phyloP scores from a whole-genome alignment of 2,329 filamentous ascomycete species.

The Colletotrichum plurivorum region DNA sequence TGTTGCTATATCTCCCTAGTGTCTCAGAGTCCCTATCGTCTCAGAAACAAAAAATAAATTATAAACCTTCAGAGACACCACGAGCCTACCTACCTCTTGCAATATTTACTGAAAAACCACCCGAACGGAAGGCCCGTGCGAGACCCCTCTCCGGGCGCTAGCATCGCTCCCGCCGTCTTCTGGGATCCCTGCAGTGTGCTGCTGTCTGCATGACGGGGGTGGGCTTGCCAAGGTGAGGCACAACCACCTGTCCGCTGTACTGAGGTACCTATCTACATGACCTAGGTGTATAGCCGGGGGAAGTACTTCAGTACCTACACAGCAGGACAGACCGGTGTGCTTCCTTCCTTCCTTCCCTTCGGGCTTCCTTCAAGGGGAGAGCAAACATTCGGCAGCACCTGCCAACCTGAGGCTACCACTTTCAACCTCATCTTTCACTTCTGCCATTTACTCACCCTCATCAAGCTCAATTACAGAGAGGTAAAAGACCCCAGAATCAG shows the following conservation, averaged over 20 bases:
- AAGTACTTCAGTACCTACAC: too few relatives aligned
- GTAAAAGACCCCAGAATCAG: not conserved
- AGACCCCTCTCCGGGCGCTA: constrained; percentile 12
- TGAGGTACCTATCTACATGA: not conserved
- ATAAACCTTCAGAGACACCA: too few relatives aligned
- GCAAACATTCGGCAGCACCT: constrained; percentile 8
- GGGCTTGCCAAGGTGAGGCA: constrained; percentile 16
- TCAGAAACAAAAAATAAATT: too few relatives aligned
- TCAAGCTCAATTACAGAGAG: constrained; percentile 6
- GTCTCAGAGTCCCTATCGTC: too few relatives aligned
- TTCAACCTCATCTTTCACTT: constrained; percentile 10
- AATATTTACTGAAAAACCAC: not conserved
- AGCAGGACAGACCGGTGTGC: constrained; percentile 5
- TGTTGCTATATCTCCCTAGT: too few relatives aligned
- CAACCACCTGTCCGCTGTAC: not conserved
- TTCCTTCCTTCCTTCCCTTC: constrained; percentile 1
- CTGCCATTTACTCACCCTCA: not conserved
- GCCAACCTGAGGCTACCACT: constrained; percentile 18
- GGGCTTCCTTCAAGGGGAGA: constrained; percentile 6
- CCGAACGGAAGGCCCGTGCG: constrained; percentile 34
- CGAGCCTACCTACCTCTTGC: not conserved
- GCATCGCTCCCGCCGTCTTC: constrained; percentile 13
- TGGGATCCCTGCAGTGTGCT: constrained; percentile 25
- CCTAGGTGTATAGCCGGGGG: not conserved
- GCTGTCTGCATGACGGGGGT: constrained; percentile 26